These are phyloP conservation scores for Dendrothele bispora DNA, from an alignment of 768 basidiomycete genomes.

Conservation along the genomic window DNA sequence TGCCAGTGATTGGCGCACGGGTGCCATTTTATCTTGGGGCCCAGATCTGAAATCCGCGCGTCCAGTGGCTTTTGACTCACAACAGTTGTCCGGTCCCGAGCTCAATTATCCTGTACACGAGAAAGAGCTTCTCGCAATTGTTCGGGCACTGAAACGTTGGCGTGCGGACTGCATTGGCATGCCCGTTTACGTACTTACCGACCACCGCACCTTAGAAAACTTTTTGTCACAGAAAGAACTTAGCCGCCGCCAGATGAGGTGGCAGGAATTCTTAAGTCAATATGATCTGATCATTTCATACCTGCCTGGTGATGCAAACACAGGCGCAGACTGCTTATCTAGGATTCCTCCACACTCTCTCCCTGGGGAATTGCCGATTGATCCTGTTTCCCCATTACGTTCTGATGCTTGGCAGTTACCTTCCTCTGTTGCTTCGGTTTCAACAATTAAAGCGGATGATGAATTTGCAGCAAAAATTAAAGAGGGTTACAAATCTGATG, in stretches of 20 bases:
- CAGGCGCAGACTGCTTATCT: conserved; percentile 33
- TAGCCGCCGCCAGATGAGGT: conserved; percentile 21
- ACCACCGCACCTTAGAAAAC: conserved; percentile 30
- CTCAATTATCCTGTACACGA: conserved; percentile 11
- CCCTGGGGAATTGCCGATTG: no score
- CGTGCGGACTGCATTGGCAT: conserved; percentile 9
- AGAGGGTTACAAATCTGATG: neutral
- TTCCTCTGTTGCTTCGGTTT: neutral
- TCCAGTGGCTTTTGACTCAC: conserved; percentile 26
- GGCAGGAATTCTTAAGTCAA: conserved; percentile 29
- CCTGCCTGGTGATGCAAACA: conserved; percentile 31
- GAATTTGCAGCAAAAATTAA: neutral
- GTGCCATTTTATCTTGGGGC: conserved; percentile 22
- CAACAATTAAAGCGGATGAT: neutral
- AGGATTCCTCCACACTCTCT: conserved; percentile 9
- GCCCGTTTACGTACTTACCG: conserved; percentile 22
- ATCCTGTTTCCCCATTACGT: no score
- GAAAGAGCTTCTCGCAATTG: conserved; percentile 28
- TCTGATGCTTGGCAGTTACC: no score
- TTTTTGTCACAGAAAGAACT: conserved; percentile 26
- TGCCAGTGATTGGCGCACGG: conserved; percentile 22
- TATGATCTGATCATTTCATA: conserved; percentile 32
- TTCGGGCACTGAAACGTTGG: conserved; percentile 20
- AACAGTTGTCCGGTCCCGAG: conserved; percentile 18
- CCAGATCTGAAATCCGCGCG: conserved; percentile 21